Evolutionary conservation across 805 yeast species (phyloP).

Genomic region (Tetrapisispora iriomotensis): DNA sequence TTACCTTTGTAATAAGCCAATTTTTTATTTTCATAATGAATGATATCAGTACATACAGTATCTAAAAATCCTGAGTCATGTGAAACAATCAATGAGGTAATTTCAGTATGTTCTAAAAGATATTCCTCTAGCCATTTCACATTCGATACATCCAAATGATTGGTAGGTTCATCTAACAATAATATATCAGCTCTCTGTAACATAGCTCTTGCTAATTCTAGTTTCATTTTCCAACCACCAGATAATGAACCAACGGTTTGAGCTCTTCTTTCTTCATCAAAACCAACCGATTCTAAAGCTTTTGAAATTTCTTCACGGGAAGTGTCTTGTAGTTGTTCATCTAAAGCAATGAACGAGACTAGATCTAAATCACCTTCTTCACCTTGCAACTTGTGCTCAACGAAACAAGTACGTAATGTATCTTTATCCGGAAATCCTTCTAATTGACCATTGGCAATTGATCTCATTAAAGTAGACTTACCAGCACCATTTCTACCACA

Average conservation of each 20-base stretch:
- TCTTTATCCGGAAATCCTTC: slow-evolving; percentile 94
- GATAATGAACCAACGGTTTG: slow-evolving; percentile 91
- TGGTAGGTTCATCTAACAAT: slow-evolving; percentile 94
- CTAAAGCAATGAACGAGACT: slow-evolving; percentile 79
- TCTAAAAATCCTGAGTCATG: slow-evolving; percentile 97
- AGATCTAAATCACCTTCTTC: slow-evolving; percentile 86
- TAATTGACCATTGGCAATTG: slow-evolving; percentile 91
- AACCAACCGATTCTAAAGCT: slow-evolving; percentile 81
- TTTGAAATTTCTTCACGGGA: slow-evolving; percentile 59
- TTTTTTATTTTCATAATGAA: slow-evolving; percentile 92
- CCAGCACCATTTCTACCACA: slow-evolving; percentile 99
- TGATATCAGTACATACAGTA: slow-evolving; percentile 90
- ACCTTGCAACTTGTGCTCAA: slow-evolving; percentile 94
- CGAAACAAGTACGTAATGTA: slow-evolving; percentile 85
- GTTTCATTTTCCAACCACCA: slow-evolving; percentile 99
- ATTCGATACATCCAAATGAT: slow-evolving; percentile 89
- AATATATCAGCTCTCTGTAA: slow-evolving; percentile 92
- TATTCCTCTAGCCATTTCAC: slow-evolving; percentile 93
- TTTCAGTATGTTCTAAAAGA: slow-evolving; percentile 67
- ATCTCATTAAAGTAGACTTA: slow-evolving; percentile 93
- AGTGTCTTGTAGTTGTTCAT: slow-evolving; percentile 64
- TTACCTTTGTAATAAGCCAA: slow-evolving; percentile 94
- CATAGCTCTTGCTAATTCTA: slow-evolving; percentile 98
- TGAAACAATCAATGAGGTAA: slow-evolving; percentile 91
- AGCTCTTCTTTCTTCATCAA: slow-evolving; percentile 77